Base-by-base conservation (phyloP, 2,329 filamentous ascomycete genomes). In the Colletotrichum graminicola region DNA sequence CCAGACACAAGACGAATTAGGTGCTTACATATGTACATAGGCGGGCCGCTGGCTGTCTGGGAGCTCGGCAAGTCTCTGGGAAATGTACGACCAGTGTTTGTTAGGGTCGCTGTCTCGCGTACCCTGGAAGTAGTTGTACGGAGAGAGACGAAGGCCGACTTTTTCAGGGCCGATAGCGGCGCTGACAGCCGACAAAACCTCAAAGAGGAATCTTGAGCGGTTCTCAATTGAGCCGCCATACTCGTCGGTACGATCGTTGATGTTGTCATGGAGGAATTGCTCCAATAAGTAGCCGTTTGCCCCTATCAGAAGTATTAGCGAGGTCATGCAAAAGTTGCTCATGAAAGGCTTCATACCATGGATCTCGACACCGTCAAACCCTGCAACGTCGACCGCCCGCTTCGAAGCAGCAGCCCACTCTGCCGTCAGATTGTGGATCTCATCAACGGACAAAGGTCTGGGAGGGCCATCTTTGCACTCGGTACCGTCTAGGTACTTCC, bases 281-380 rank as follows among this genome's bases (percentile, higher is more conserved):
- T 90, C 88, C 5, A 90, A 77, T 0, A 92, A 80, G 72, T 92
- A 92, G 0, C 89, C 89, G 66, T 91, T 89, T 0, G 87, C 88
- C 0, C 78, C 68, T 71, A 1, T 41, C 2, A 0, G 0, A 23
- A 4, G 7, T 14, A 10, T 21, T 21, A 60, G 10, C 32, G 2
- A 41, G 18, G 21, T 2, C 4, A 10, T 12, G 23, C 21, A 52
- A 10, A 32, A 4, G 26, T 32, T 8, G 2, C 7, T 52, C 26
- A 12, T 29, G 6, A 5, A 14, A 16, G 26, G 14, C 16, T 52
- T 32, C 16, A 3, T 57, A 65, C 72, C 85, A 55, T 88, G 84
- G 2, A 84, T 78, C 73, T 95, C 93, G 54, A 95, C 88, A 0
- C 89, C 90, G 74, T 95, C 93, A 32, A 92, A 91, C 0, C 93